These are phyloP conservation scores for Pyrenula massariospora DNA, from an alignment of 495 filamentous ascomycete species.

Conservation along the genomic window DNA sequence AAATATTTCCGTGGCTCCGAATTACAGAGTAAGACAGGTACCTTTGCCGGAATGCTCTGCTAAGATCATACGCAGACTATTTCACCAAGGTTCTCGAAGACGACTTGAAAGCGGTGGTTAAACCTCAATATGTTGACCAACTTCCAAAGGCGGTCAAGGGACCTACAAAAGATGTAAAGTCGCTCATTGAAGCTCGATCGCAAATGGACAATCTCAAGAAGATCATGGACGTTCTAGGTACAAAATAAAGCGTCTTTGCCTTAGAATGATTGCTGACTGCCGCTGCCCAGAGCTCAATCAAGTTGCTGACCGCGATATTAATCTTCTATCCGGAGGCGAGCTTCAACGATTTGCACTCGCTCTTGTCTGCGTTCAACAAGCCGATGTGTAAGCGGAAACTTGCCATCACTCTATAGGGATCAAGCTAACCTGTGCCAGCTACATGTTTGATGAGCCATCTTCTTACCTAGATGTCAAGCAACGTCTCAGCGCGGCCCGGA, in stretches of 20 bases:
- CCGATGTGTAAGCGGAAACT: constrained; percentile 62
- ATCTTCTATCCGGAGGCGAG: constrained; percentile 87
- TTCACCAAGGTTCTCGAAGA: constrained; percentile 97
- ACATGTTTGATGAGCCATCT: constrained; percentile 99
- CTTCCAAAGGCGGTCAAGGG: constrained; percentile 84
- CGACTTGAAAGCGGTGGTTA: constrained; percentile 90
- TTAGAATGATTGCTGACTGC: constrained; percentile 11
- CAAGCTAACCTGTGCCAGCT: constrained; percentile 32
- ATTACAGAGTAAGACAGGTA: constrained; percentile 71
- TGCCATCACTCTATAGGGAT: neutral
- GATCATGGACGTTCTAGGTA: constrained; percentile 73
- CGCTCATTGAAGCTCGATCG: constrained; percentile 59
- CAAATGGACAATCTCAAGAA: constrained; percentile 74
- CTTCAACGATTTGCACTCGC: constrained; percentile 96
- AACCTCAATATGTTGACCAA: constrained; percentile 98
- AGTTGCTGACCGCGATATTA: constrained; percentile 78
- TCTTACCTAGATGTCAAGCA: constrained; percentile 99
- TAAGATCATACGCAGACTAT: constrained; percentile 53
- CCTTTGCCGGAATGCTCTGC: no score
- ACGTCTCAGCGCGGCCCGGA: constrained; percentile 79
- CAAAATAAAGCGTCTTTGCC: constrained; percentile 3
- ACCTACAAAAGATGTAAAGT: constrained; percentile 60
- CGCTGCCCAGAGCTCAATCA: constrained; percentile 58
- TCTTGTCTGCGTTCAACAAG: constrained; percentile 87
- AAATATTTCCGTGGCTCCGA: constrained; percentile 97